Percentiles rank a stretch among this genome's conserved stretches.
Conservation (phyloP, 75 land plant genomes). For the Pinus taeda region DNA sequence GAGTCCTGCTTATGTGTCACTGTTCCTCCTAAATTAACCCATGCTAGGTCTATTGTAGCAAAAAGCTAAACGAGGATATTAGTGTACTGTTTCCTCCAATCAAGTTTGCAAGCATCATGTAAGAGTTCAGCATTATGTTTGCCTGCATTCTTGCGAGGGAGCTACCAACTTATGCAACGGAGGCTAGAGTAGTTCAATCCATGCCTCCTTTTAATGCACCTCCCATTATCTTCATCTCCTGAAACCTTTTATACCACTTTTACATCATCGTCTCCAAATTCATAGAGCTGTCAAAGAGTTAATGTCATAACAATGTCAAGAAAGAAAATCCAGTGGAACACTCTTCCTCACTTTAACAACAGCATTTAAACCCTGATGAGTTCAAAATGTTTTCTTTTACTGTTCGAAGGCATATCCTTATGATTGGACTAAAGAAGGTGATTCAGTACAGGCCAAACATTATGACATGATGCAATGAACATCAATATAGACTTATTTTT, state of each 20-base stretch:
- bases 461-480: too few relatives aligned
- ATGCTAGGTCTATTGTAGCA: conserved; percentile 4
- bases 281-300: neutral
- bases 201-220: conserved; percentile 12
- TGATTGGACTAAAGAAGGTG: too few relatives aligned
- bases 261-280: conserved; percentile 12
- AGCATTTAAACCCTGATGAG: too few relatives aligned
- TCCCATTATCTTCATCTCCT: conserved; percentile 7
- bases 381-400: too few relatives aligned
- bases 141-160: neutral
- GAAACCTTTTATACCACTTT: neutral
- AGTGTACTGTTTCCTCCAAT: neutral
- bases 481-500: too few relatives aligned
- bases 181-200: conserved; percentile 5
- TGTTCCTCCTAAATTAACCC: conserved; percentile 1
- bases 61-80: neutral
- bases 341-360: too few relatives aligned
- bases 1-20: conserved; percentile 48
- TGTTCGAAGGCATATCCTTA: too few relatives aligned
- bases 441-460: too few relatives aligned
- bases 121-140: neutral
- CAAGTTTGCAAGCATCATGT: neutral
- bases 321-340: too few relatives aligned
- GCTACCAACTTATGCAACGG: neutral
- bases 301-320: too few relatives aligned